Percentiles rank a stretch among this genome's conserved stretches.
Evolutionary conservation across 2,329 filamentous ascomycete genomes (phyloP).

Genomic region (Metarhizium robertsii): DNA sequence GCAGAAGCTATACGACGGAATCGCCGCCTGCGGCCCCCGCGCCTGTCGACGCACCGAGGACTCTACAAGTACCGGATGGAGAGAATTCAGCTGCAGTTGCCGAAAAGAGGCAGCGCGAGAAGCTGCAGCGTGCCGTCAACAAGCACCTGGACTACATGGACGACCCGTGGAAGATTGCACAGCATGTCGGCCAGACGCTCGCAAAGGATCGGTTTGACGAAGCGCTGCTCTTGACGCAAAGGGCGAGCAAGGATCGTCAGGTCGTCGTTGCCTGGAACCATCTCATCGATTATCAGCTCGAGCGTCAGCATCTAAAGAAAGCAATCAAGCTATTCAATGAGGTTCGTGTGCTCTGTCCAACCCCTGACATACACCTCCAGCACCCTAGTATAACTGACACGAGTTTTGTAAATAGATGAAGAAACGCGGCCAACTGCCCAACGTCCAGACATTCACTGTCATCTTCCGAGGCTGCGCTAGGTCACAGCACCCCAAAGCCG

Average conservation of each 20-base stretch:
- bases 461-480: slow-evolving; percentile 67
- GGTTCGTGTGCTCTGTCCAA: slow-evolving; percentile 31
- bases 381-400: not conserved
- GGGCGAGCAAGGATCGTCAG: slow-evolving; percentile 54
- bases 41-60: slow-evolving; percentile 14
- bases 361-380: not conserved
- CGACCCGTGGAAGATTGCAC: slow-evolving; percentile 65
- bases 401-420: slow-evolving; percentile 61
- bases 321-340: slow-evolving; percentile 87
- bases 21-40: slow-evolving; percentile 1
- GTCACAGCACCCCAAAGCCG: slow-evolving; percentile 46
- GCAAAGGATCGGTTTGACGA: slow-evolving; percentile 50
- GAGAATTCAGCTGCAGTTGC: slow-evolving; percentile 3
- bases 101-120: slow-evolving; percentile 14
- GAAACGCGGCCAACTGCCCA: slow-evolving; percentile 74
- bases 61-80: slow-evolving; percentile 10
- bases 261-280: slow-evolving; percentile 82
- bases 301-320: slow-evolving; percentile 45
- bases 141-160: slow-evolving; percentile 53
- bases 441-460: slow-evolving; percentile 73
- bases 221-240: slow-evolving; percentile 58
- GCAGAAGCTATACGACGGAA: slow-evolving; percentile 10
- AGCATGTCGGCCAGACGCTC: slow-evolving; percentile 56
- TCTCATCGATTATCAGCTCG: slow-evolving; percentile 63
- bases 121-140: slow-evolving; percentile 29